Conservation (phyloP, 2,329 filamentous ascomycete genomes). For the Xylaria sp. region DNA sequence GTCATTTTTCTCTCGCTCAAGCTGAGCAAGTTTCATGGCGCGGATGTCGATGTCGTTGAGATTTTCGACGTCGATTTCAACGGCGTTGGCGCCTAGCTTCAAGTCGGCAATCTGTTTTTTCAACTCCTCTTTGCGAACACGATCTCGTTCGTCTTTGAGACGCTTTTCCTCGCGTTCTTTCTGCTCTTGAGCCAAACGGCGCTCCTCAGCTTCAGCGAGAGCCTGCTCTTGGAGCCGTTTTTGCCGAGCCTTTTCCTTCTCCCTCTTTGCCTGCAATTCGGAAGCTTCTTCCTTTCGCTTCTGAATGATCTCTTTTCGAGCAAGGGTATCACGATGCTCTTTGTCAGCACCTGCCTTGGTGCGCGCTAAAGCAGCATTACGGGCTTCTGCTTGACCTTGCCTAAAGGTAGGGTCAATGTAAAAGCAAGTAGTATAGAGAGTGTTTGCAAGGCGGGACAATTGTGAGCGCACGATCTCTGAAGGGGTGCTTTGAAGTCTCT, state of each 20-base stretch:
- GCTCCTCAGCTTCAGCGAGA: slow-evolving; percentile 85
- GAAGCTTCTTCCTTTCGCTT: slow-evolving; percentile 97
- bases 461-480: slow-evolving; percentile 97
- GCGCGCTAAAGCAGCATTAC: slow-evolving; percentile 78
- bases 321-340: slow-evolving; percentile 85
- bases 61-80: slow-evolving; percentile 78
- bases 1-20: slow-evolving; percentile 98
- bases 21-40: slow-evolving; percentile 90
- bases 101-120: slow-evolving; percentile 92
- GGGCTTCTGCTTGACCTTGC: slow-evolving; percentile 77
- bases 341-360: slow-evolving; percentile 88
- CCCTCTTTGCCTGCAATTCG: slow-evolving; percentile 83
- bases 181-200: slow-evolving; percentile 89
- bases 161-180: slow-evolving; percentile 87
- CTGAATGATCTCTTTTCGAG: slow-evolving; percentile 88
- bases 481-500: slow-evolving; percentile 95
- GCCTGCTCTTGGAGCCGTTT: slow-evolving; percentile 87
- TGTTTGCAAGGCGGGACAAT: slow-evolving; percentile 87
- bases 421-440: slow-evolving; percentile 90
- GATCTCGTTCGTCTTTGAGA: slow-evolving; percentile 83
- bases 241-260: slow-evolving; percentile 89
- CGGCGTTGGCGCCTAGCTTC: slow-evolving; percentile 80
- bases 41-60: slow-evolving; percentile 90
- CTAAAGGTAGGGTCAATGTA: slow-evolving; percentile 93
- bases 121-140: slow-evolving; percentile 89